Evolutionary conservation across 192 early-diverging fungal species (phyloP), one percentile per base, ranked within the genome.

Genomic region (Backusella australiensis): DNA sequence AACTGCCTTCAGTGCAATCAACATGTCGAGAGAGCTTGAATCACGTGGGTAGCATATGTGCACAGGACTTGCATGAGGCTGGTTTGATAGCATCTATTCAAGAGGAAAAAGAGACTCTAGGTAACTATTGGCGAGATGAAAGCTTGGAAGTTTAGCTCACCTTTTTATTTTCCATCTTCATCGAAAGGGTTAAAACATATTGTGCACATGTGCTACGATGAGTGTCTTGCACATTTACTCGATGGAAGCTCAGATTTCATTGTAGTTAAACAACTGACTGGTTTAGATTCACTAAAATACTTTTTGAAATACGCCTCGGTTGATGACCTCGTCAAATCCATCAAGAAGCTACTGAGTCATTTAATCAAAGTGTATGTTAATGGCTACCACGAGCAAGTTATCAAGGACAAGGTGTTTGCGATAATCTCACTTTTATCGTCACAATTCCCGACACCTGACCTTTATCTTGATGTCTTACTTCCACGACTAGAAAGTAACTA

Each of bases 121-220:
- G 72, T 73, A 63, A 73, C 39, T 34, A 72, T 26, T 17, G 49
- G 21, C 11, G 26, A 3, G 26, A 63, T 63, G 7, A 63, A 63
- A 14, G 32, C 32, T 32, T 32, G 32, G 32, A 32, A 32, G 32
- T 32, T 32, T 38, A 23, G 19, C 23, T 73, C 34, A 73, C 21
- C 26, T 21, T 11, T 32, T 29, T 63, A 2, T 29, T 63, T 29
- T 26, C 2, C 26, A 29, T 14, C 8, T 11, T 1, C 23, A 46
- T 29, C n/a, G 1, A 66, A n/a, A 70, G 75, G 75, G 3, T 66
- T 69, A 53, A 52, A 72, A 26, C 76, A 77, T 29, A 29, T 77
- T 2, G 69, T 77, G 23, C 76, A 77, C 59, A 46, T 71, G 34
- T 77, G 76, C 32, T 77, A 41, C 32, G 52, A 71, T n/a, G 12